phyloP scores from a whole-genome alignment of 164 flowering plant genomes.

The Umbilicus rupestris region DNA sequence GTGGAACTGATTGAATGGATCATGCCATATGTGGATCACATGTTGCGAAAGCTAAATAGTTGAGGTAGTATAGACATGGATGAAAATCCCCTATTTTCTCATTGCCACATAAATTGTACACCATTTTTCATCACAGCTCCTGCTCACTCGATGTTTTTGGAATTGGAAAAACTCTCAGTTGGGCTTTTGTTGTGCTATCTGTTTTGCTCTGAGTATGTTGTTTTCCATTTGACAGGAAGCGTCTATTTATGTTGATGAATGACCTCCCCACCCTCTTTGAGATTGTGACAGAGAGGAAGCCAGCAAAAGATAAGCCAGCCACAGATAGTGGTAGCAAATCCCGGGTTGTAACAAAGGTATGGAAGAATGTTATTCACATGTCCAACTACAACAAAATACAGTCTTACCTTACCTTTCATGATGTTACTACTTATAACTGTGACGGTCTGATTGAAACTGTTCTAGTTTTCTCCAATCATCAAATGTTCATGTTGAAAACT shows the following conservation, averaged over 20 bases:
- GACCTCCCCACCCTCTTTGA: conserved; percentile 84
- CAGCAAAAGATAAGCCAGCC: conserved; percentile 58
- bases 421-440: neutral
- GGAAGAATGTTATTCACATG: neutral
- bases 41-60: neutral
- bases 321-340: conserved; percentile 75
- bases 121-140: neutral
- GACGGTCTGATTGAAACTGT: neutral
- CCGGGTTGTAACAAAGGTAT: conserved; percentile 57
- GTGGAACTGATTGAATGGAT: neutral
- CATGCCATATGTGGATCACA: neutral
- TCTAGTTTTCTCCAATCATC: neutral
- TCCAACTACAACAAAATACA: neutral
- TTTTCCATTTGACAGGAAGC: conserved; percentile 45
- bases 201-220: neutral
- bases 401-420: neutral
- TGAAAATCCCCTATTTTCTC: neutral
- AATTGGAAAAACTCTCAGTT: too few relatives aligned
- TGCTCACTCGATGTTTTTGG: neutral
- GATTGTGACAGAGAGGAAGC: conserved; percentile 75
- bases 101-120: neutral
- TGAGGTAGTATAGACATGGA: neutral
- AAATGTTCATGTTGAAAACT: neutral
- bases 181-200: too few relatives aligned
- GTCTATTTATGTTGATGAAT: conserved; percentile 71